These are phyloP conservation scores for Fusarium ramigenum DNA, from an alignment of 2,329 filamentous ascomycete genomes.

Conservation along the genomic window DNA sequence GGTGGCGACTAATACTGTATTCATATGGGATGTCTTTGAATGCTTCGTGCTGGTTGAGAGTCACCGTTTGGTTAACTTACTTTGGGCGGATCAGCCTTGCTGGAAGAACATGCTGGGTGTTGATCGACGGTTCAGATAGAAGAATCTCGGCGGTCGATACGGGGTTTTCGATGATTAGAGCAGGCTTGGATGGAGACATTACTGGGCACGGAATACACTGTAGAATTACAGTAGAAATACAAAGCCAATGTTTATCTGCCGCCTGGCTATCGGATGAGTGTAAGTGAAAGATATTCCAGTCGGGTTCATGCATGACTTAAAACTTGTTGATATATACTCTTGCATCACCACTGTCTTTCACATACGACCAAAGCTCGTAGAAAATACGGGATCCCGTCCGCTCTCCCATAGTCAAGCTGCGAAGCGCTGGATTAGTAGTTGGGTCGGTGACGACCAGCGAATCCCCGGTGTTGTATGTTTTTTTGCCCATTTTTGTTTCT, in stretches of 20 bases:
- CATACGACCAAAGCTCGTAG: background rate
- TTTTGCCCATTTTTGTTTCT: background rate
- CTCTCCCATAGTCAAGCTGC: background rate
- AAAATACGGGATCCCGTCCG: background rate
- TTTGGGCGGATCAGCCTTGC: background rate
- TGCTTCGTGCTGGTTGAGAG: background rate
- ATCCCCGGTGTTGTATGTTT: background rate
- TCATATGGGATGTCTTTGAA: background rate
- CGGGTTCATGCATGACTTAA: rapidly evolving
- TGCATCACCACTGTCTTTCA: rapidly evolving
- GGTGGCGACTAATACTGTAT: background rate
- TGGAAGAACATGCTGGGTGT: background rate
- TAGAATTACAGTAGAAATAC: background rate
- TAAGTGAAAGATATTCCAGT: background rate
- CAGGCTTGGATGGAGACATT: background rate
- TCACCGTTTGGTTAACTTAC: background rate
- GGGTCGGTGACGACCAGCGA: background rate
- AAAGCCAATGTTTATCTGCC: background rate
- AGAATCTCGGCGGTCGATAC: background rate
- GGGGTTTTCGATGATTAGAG: background rate
- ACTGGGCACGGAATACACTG: background rate
- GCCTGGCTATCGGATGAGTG: background rate
- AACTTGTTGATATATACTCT: rapidly evolving
- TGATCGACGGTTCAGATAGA: background rate
- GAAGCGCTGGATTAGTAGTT: background rate